A percentile compares a stretch with the other conserved stretches of the same genome.
Conservation (phyloP, 139 green algal species). For the Chlorella sp. region DNA sequence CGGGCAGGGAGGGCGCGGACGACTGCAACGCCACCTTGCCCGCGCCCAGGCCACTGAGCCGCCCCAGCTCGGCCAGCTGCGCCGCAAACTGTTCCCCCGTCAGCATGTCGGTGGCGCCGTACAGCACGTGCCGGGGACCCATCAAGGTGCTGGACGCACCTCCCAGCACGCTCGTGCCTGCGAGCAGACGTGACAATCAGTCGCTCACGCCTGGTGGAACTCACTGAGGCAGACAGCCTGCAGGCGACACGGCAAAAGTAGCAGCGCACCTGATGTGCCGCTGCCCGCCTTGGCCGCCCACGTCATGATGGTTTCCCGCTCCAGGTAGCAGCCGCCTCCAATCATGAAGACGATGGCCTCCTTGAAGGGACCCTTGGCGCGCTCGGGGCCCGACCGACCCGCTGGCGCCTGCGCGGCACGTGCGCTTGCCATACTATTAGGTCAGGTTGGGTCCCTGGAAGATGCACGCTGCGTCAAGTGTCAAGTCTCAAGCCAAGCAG, state of each 20-base stretch:
- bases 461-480: not conserved
- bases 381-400: slow-evolving; percentile 20
- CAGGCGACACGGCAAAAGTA: no score
- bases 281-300: slow-evolving; percentile 41
- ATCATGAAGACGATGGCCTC: slow-evolving; percentile 97
- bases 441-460: not conserved
- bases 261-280: slow-evolving; percentile 13
- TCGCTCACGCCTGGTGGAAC: no score
- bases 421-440: not conserved
- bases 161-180: no score
- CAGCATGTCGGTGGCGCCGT: slow-evolving; percentile 82
- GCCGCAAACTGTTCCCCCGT: slow-evolving; percentile 61
- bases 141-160: no score
- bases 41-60: slow-evolving; percentile 11
- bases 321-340: slow-evolving; percentile 93
- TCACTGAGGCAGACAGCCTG: no score
- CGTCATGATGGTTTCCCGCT: slow-evolving; percentile 72
- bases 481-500: no score
- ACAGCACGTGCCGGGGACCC: slow-evolving; percentile 62
- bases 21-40: no score
- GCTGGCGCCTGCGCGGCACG: slow-evolving; percentile 14
- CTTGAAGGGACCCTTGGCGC: slow-evolving; percentile 51
- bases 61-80: slow-evolving; percentile 78
- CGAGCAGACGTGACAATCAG: no score
- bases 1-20: no score